These are phyloP conservation scores for Penicillium sp. DNA, from an alignment of 2,329 filamentous ascomycete species.

Conservation along the genomic window DNA sequence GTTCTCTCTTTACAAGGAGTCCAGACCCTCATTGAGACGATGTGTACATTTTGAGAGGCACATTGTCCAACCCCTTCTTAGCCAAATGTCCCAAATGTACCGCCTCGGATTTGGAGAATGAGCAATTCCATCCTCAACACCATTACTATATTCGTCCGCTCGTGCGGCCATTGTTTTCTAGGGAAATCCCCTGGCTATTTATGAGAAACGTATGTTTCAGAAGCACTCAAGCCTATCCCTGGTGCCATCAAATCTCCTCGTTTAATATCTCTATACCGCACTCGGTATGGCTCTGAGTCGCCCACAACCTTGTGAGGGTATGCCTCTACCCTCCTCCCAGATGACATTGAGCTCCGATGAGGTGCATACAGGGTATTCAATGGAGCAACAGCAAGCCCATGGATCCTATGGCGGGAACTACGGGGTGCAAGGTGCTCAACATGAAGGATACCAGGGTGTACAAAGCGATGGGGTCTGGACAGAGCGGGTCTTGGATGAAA, in stretches of 20 bases:
- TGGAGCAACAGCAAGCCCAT: conserved; percentile 10
- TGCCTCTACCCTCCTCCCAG: conserved; percentile 7
- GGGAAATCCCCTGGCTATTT: not conserved
- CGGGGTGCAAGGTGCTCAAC: conserved; percentile 10
- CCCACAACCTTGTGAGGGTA: conserved; percentile 8
- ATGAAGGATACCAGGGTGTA: conserved; percentile 29
- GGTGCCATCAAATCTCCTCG: not conserved
- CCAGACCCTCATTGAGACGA: not conserved
- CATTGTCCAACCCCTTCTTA: not conserved
- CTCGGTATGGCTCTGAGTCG: conserved; percentile 14
- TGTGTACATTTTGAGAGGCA: not conserved
- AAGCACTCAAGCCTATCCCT: not conserved
- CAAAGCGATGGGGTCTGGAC: conserved; percentile 70
- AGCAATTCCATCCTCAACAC: not conserved
- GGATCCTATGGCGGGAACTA: conserved; percentile 11
- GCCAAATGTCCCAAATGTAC: not conserved
- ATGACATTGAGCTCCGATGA: conserved; percentile 8
- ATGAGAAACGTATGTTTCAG: not conserved
- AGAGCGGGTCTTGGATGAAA: conserved; percentile 76
- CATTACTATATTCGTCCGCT: not conserved
- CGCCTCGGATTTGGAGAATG: conserved; percentile 3
- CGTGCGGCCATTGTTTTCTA: not conserved
- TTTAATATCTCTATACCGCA: not conserved
- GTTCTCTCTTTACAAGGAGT: not conserved
- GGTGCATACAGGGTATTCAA: conserved; percentile 3